Evolutionary conservation across 257 asterid genomes (phyloP).

Genomic region (Paulownia fortunei): DNA sequence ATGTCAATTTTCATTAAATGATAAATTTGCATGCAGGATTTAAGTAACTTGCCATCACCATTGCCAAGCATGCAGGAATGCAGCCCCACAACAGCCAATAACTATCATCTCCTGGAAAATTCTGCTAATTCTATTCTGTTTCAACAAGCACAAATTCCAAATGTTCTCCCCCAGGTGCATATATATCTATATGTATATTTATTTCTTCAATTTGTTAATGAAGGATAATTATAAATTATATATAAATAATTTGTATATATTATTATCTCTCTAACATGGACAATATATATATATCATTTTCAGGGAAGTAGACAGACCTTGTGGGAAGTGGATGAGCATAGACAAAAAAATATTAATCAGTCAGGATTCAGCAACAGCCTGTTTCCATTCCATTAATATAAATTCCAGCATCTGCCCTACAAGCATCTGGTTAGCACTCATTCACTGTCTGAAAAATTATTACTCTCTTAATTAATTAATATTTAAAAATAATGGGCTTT

Average conservation of each 20-base stretch:
- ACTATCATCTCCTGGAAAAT: conserved; percentile 43
- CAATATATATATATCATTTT: conserved; percentile 40
- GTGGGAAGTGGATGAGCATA: conserved; percentile 76
- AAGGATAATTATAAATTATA: not conserved
- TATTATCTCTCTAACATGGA: not conserved
- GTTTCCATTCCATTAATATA: conserved; percentile 61
- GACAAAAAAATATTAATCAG: conserved; percentile 60
- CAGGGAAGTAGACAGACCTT: conserved; percentile 71
- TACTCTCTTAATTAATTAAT: not conserved
- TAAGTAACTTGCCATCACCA: conserved; percentile 49
- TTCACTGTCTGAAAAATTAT: conserved; percentile 40
- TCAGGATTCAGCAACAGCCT: conserved; percentile 59
- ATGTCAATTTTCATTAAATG: not conserved
- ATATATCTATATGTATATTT: not conserved
- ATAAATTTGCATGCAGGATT: conserved; percentile 45
- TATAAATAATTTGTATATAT: not conserved
- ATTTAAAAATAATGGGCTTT: not conserved
- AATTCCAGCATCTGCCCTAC: conserved; percentile 45
- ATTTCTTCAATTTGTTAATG: not conserved
- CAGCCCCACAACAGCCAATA: conserved; percentile 46
- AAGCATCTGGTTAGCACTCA: conserved; percentile 57
- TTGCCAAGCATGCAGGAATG: conserved; percentile 37
- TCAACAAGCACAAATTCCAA: conserved; percentile 49
- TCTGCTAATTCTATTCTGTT: conserved; percentile 41
- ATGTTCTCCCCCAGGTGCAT: conserved; percentile 33